Base-by-base conservation (phyloP, 306 rosid genomes). In the Gillenia trifoliata region DNA sequence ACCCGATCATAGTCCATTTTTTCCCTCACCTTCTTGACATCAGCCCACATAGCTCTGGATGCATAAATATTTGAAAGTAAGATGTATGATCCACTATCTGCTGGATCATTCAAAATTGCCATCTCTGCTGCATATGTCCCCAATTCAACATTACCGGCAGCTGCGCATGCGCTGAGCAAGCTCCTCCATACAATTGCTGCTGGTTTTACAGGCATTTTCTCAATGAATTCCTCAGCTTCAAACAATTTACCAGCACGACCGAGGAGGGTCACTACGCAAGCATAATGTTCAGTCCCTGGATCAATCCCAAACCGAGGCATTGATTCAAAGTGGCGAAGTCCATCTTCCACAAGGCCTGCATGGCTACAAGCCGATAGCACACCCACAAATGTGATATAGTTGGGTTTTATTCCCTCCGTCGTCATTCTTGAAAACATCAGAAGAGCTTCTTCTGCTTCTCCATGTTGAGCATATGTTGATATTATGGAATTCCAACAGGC, bases 401-500 rank as follows among this genome's bases (percentile, higher is more conserved):
- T 91, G 66, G 98, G 97, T 70, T 75, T 66, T 52, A 76, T 72
- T 47, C 85, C 89, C 36, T 85, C 88, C 50, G 74, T 33, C 59
- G 75, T 85, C 97, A 93, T 85, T 62, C 45, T 36, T 66, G 86
- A 79, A 28, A 89, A 93, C 83, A 80, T 79, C 73, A 76, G 74
- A 64, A 91, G 88, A 63, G 98, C 93, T 66, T 83, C 75, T 66
- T 40, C 79, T 40, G 92, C 96, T 55, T 83, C 91, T 68, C 98
- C 98, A n/a, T 93, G 98, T 17, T 88, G 93, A 17, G 98, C 97
- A 78, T 89, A 88, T 4, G 93, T 88, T 26, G 96, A 84, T 41
- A 93, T 84, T 88, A 93, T 91, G 63, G 98, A 88, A 81, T 93
- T 93, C 98, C 96, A 93, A 71, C 98, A 93, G 17, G 92, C 92